Base-by-base conservation (phyloP, 306 rosid species). In the Astragalus membranaceus region DNA sequence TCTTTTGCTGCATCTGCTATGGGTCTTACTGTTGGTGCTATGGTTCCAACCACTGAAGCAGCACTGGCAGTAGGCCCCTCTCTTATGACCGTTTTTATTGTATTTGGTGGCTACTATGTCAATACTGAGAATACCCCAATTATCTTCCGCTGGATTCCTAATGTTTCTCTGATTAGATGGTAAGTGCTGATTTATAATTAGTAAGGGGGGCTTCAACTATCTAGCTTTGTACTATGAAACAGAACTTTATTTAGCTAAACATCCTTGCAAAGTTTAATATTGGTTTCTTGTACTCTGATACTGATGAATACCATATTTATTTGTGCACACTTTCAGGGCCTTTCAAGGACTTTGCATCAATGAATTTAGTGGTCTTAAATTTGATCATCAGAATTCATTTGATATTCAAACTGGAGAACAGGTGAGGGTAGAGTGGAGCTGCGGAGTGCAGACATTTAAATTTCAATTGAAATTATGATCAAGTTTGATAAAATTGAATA, bases 11-110 rank as follows among this genome's bases (percentile, higher is more conserved):
- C 98, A 42, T 90, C 98, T 64, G 97, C 98, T 5, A 90, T 93
- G 98, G 98, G 97, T 72, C 96, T 93, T 47, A 84, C 96, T 10
- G 96, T 93, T 72, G 98, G 97, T 76, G 96, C 98, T 41, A 86
- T 90, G 97, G 98, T 85, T 82, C 94, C 98, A 67, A 90, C 85
- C 65, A 87, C 94, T 49, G 96, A 93, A 87, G 96, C 98, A 64
- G 97, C 97, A 55, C 83, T 93, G 94, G 96, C 91, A 15, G 96
- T 94, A 69, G 98, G 96, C 13, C 98, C 96, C 32, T 88, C 97
- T 67, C 90, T 94, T 50, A 88, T 94, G 98, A 90, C 98, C 4
- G 89, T 87, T 74, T 94, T 94, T 64, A 78, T 90, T 7, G 95
- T 94, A 56, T 94, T 94, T 85, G 98, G 98, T 74, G 97, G 97